Percentiles rank a stretch among this genome's conserved stretches.
phyloP scores from a whole-genome alignment of 108 stramenopile genomes.

The Skeletonema tropicum region DNA sequence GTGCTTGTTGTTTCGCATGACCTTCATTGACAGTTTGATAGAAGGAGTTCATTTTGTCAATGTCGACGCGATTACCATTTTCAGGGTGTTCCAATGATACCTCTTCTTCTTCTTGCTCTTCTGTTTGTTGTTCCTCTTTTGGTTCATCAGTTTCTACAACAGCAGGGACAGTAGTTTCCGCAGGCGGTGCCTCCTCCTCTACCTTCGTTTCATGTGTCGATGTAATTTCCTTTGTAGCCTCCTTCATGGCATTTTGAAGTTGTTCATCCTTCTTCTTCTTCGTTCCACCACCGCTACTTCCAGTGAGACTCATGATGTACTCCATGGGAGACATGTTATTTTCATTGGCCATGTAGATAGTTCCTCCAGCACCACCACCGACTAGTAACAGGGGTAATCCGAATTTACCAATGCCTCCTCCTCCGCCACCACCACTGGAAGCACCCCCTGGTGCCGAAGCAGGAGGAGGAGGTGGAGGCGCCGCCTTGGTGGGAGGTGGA shows the following conservation, averaged over 20 bases:
- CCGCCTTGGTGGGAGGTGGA: background rate
- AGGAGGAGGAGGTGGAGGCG: conserved; percentile 2
- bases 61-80: conserved; percentile 49
- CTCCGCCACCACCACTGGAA: conserved; percentile 5
- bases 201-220: background rate
- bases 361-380: conserved; percentile 18
- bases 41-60: conserved; percentile 6
- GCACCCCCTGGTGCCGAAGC: conserved; percentile 17
- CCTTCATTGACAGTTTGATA: conserved; percentile 22
- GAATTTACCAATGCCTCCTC: conserved; percentile 14
- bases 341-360: conserved; percentile 47
- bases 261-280: conserved; percentile 9
- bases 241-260: conserved; percentile 26
- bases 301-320: conserved; percentile 15
- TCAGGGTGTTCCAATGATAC: conserved; percentile 40
- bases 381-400: conserved; percentile 13
- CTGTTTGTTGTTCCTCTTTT: background rate
- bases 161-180: background rate
- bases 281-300: background rate
- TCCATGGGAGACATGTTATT: conserved; percentile 41
- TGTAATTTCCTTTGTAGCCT: conserved; percentile 22
- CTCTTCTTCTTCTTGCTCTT: conserved; percentile 15
- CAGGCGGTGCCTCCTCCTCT: background rate
- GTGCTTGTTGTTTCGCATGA: conserved; percentile 15
- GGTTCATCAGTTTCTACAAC: background rate